Evolutionary conservation across 2,329 filamentous ascomycete species (phyloP).

Genomic region (Byssoonygena ceratinophila): DNA sequence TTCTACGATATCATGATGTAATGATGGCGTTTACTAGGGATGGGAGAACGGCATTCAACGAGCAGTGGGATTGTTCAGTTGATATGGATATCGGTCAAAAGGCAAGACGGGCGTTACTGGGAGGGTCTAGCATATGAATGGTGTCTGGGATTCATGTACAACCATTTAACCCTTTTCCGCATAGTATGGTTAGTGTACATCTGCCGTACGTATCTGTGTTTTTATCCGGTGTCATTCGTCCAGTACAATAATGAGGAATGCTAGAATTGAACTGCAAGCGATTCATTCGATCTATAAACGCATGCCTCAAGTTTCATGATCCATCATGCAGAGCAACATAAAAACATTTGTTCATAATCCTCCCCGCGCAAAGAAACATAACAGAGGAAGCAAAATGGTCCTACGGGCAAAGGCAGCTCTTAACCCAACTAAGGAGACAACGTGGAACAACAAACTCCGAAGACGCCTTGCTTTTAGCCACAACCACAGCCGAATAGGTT

Average conservation of each 20-base stretch:
- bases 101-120: neutral
- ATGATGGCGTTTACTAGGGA: slow-evolving; percentile 2
- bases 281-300: slow-evolving; percentile 11
- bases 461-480: slow-evolving; percentile 18
- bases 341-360: slow-evolving; percentile 1
- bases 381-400: neutral
- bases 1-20: neutral
- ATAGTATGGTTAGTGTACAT: no score
- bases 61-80: neutral
- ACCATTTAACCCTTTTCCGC: neutral
- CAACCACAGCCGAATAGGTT: slow-evolving; percentile 14
- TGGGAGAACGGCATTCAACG: neutral
- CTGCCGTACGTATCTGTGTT: no score
- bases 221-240: neutral
- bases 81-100: neutral
- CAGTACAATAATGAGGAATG: neutral
- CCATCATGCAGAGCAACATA: neutral
- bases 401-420: neutral
- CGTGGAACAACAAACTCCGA: slow-evolving; percentile 15
- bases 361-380: neutral
- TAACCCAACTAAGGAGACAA: neutral
- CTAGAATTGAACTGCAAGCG: neutral
- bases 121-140: neutral
- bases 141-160: neutral
- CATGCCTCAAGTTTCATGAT: slow-evolving; percentile 7